Conservation (phyloP, 768 basidiomycete species). For the Boletellus emodensis region DNA sequence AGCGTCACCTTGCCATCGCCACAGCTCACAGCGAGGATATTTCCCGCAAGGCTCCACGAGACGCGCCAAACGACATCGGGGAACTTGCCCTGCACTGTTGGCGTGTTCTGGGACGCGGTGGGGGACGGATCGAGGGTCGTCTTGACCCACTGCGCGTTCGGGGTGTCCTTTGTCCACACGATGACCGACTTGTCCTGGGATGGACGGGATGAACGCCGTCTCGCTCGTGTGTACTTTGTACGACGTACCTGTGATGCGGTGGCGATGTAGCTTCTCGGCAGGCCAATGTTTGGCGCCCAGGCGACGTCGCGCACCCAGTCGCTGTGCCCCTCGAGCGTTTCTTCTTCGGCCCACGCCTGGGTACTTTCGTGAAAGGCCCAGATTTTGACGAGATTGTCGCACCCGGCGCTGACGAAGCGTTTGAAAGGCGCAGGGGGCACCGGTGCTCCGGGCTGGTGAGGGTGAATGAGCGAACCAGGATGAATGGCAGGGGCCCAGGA, state of each 20-base stretch:
- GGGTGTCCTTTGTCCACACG: conserved; percentile 86
- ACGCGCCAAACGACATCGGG: conserved; percentile 99
- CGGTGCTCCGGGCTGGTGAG: conserved; percentile 45
- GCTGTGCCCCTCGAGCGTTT: conserved; percentile 84
- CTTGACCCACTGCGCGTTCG: conserved; percentile 73
- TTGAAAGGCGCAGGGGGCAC: conserved; percentile 59
- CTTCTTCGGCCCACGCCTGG: conserved; percentile 89
- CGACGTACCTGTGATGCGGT: conserved; percentile 78
- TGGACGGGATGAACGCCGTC: background rate
- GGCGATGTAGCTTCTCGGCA: conserved; percentile 92
- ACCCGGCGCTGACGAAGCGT: conserved; percentile 93
- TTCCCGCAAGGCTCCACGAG: conserved; percentile 95
- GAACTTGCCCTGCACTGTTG: conserved; percentile 69
- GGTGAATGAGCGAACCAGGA: conserved; percentile 79
- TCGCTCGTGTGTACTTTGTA: background rate
- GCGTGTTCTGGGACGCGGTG: conserved; percentile 41
- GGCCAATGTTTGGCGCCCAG: conserved; percentile 96
- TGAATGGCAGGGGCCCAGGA: conserved; percentile 95
- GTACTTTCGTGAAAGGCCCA: conserved; percentile 88
- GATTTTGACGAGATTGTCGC: conserved; percentile 92
- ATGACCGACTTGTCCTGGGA: conserved; percentile 75
- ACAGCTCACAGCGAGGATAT: conserved; percentile 93
- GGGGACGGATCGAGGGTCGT: conserved; percentile 72
- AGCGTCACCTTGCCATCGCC: conserved; percentile 97
- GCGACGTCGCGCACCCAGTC: conserved; percentile 99